Percentiles rank a stretch among this genome's conserved stretches.
Evolutionary conservation across 768 basidiomycete species (phyloP).

Genomic region (Lentinus brumalis): DNA sequence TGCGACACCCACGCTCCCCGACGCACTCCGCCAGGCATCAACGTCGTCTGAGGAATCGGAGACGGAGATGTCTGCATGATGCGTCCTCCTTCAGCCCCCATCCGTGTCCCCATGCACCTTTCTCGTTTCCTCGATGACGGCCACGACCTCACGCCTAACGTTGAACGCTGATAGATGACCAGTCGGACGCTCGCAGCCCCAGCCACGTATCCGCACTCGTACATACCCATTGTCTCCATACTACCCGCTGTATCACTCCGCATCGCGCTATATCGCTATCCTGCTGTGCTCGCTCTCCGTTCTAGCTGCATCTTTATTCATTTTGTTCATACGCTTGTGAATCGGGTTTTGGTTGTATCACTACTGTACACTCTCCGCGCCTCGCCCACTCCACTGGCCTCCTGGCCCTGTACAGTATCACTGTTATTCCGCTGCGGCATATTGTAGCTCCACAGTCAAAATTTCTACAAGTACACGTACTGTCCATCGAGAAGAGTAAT

Average conservation of each 20-base stretch:
- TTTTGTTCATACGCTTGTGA: slow-evolving; percentile 7
- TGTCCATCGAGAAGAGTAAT: slow-evolving; percentile 3
- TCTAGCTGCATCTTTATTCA: background rate
- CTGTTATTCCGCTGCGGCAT: background rate
- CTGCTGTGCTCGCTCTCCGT: background rate
- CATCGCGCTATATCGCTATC: background rate
- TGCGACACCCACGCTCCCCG: background rate
- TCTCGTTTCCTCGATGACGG: background rate
- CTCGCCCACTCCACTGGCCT: background rate
- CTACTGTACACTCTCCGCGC: slow-evolving; percentile 9
- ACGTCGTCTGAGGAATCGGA: background rate
- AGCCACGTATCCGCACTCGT: background rate
- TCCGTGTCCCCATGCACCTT: background rate
- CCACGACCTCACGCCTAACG: background rate
- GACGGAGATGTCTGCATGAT: background rate
- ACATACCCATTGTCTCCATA: slow-evolving; percentile 15
- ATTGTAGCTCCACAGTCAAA: background rate
- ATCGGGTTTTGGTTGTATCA: slow-evolving; percentile 14
- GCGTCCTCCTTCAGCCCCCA: background rate
- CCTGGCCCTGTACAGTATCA: too few relatives aligned
- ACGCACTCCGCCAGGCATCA: background rate
- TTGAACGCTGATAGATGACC: slow-evolving; percentile 16
- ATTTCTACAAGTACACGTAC: background rate
- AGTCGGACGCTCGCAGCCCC: slow-evolving; percentile 12
- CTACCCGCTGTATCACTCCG: slow-evolving; percentile 9